Base-by-base conservation (phyloP, 768 basidiomycete genomes). In the Flagelloscypha sp. region DNA sequence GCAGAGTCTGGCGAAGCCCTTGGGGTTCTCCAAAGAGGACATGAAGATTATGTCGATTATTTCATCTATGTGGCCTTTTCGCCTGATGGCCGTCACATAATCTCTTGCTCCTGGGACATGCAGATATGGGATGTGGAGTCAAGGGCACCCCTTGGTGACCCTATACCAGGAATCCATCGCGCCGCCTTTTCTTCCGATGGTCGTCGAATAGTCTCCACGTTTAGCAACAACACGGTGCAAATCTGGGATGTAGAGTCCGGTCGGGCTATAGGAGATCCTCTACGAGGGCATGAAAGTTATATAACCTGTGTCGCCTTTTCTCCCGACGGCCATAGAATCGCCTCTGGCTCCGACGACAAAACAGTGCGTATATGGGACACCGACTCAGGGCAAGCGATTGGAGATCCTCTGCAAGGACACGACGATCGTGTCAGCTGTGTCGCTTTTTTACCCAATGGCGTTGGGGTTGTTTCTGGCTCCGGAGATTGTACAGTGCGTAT, bases 31-130 rank as follows among this genome's bases (percentile, higher is more conserved):
- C 6, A 25, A n/a, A n/a, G n/a, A 15, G 42, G 42, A 4, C 43
- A 44, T 28, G 33, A 15, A 15, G 19, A 13, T 18, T 6, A 13
- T 2, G 36, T 44, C 13, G 2, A 3, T 0, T 44, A 35, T 9
- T 21, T 42, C n/a, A 12, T 6, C 2, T 25, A 29, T 16, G 65
- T 65, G 40, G 57, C 58, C 11, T 60, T 67, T 38, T 66, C 66
- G 3, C 65, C 64, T 15, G 62, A 70, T 47, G 63, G 63, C 3
- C 55, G 51, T 22, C 52, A 59, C 30, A 48, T 74, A 17, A 30
- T 33, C 7, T 20, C 42, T 19, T 40, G 42, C 4, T 43, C 33
- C 19, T 15, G 21, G 59, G 28, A 32, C 11, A 34, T 33, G 1
- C 33, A 40, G 23, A 20, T 12, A 11, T 11, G 17, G 29, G 5